These are phyloP conservation scores for Coriaria nepalensis DNA, from an alignment of 306 rosid species.

Conservation along the genomic window DNA sequence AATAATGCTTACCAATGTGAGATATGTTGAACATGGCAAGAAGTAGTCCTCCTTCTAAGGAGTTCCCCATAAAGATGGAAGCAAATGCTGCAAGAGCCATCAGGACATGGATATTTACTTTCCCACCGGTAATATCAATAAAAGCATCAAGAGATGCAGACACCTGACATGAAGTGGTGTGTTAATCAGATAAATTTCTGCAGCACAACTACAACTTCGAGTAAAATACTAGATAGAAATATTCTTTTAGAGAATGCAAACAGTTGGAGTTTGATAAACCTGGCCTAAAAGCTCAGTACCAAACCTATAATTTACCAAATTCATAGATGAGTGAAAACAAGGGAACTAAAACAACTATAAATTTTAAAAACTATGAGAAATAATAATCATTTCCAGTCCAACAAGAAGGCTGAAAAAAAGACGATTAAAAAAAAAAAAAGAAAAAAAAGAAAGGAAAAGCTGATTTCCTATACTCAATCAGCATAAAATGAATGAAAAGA, in stretches of 20 bases:
- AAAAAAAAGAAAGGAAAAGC: too few relatives aligned
- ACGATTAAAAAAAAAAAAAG: too few relatives aligned
- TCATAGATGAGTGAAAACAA: too few relatives aligned
- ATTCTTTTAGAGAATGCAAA: too few relatives aligned
- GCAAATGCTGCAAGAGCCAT: slow-evolving; percentile 99
- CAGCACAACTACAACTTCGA: neutral
- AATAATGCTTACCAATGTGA: slow-evolving; percentile 62
- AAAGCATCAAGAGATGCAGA: slow-evolving; percentile 91
- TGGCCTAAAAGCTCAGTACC: too few relatives aligned
- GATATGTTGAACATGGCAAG: slow-evolving; percentile 95
- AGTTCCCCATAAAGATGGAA: slow-evolving; percentile 75
- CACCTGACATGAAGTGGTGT: slow-evolving; percentile 32
- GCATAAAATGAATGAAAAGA: neutral
- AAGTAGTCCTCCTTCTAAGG: slow-evolving; percentile 92
- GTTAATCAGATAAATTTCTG: slow-evolving; percentile 6
- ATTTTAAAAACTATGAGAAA: too few relatives aligned
- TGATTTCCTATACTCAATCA: too few relatives aligned
- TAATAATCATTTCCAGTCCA: too few relatives aligned
- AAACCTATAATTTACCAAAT: too few relatives aligned
- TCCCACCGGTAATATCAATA: slow-evolving; percentile 67
- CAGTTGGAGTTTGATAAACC: too few relatives aligned
- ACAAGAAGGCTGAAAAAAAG: neutral
- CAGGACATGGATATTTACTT: slow-evolving; percentile 81
- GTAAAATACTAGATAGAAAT: too few relatives aligned
- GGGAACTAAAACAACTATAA: too few relatives aligned